A percentile compares a stretch with the other conserved stretches of the same genome.
Conservation (phyloP, 192 early-diverging fungal species). For the Podila verticillata region DNA sequence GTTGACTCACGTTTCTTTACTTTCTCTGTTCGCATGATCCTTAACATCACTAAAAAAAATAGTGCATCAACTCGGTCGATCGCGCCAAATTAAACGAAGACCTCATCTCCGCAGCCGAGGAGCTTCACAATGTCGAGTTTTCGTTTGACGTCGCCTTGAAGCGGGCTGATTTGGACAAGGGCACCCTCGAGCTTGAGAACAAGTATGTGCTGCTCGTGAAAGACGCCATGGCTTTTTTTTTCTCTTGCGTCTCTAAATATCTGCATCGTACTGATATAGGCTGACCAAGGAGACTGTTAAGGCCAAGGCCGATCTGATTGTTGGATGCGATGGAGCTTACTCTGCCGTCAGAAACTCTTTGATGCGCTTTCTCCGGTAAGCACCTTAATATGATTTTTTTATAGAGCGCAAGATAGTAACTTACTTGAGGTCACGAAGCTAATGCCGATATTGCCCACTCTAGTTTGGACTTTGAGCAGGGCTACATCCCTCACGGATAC, state of each 20-base stretch:
- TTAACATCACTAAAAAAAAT: slow-evolving; percentile 1
- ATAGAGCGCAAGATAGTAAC: too few relatives aligned
- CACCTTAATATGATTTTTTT: not conserved
- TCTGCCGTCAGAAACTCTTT: slow-evolving; percentile 82
- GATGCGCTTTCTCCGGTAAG: slow-evolving; percentile 78
- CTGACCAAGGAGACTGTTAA: slow-evolving; percentile 51
- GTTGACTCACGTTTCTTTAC: not conserved
- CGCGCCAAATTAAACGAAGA: slow-evolving; percentile 83
- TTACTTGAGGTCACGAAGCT: not conserved
- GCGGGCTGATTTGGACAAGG: slow-evolving; percentile 77
- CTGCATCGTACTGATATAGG: slow-evolving; percentile 17
- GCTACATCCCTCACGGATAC: slow-evolving; percentile 92
- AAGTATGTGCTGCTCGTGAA: slow-evolving; percentile 29
- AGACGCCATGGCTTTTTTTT: not conserved
- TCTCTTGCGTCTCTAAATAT: too few relatives aligned
- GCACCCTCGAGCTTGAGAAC: slow-evolving; percentile 59
- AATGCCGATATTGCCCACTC: too few relatives aligned
- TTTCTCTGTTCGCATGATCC: not conserved
- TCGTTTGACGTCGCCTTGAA: slow-evolving; percentile 80
- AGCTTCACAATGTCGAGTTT: slow-evolving; percentile 72
- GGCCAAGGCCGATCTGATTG: slow-evolving; percentile 76
- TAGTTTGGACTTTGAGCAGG: slow-evolving; percentile 86
- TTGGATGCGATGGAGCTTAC: slow-evolving; percentile 92
- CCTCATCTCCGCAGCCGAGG: slow-evolving; percentile 79
- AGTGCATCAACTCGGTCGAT: slow-evolving; percentile 96